Conservation (phyloP, 1,284 basidiomycete genomes). For the Puccinia brachypodii region DNA sequence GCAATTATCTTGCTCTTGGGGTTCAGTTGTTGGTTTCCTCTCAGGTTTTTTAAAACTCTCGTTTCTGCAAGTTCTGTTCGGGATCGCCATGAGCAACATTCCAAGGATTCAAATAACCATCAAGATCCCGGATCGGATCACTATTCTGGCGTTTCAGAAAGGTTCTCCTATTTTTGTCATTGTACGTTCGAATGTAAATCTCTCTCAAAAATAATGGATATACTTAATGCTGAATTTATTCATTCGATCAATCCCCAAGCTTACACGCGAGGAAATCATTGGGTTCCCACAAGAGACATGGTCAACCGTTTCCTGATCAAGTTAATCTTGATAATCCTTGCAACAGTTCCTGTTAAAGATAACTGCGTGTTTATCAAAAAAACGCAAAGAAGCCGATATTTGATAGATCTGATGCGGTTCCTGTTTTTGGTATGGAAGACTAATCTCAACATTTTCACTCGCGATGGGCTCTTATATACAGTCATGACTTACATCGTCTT, state of each 20-base stretch:
- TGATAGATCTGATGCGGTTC: constrained; percentile 3
- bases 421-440: constrained; percentile 11
- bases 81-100: not conserved
- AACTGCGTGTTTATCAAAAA: constrained; percentile 33
- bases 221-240: not conserved
- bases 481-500: not conserved
- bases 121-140: not conserved
- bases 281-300: not conserved
- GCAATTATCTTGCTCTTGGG: constrained; percentile 63
- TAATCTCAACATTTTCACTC: not conserved
- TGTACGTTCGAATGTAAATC: not conserved
- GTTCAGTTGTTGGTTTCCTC: constrained; percentile 73
- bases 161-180: not conserved
- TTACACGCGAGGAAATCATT: not conserved
- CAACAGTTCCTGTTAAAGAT: constrained; percentile 23
- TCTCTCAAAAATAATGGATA: not conserved
- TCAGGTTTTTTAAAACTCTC: constrained; percentile 66
- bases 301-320: constrained; percentile 16
- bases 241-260: no score
- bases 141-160: not conserved
- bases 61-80: constrained; percentile 47
- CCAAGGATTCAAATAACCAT: not conserved
- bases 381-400: not conserved
- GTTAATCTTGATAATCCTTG: constrained; percentile 1
- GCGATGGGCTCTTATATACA: not conserved